phyloP scores from a whole-genome alignment of 345 rosid species.

The Dimocarpus longan region DNA sequence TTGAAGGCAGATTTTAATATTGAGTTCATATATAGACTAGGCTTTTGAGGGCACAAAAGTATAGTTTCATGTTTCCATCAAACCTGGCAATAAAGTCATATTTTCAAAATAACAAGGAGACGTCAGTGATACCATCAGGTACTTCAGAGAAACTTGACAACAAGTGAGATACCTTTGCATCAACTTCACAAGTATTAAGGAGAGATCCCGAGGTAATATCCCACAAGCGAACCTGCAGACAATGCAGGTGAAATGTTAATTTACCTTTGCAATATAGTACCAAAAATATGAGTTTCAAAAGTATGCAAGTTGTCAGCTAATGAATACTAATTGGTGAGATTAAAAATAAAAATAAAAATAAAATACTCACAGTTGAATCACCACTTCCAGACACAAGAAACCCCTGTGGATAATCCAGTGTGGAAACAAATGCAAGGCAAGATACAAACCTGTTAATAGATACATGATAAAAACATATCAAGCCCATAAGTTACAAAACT shows the following conservation, averaged over 20 bases:
- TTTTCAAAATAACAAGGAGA: background rate
- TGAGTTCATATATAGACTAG: background rate
- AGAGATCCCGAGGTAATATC: slow-evolving; percentile 78
- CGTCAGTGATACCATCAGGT: background rate
- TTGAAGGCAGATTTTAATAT: background rate
- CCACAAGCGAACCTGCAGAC: slow-evolving; percentile 85
- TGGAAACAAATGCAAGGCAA: slow-evolving; percentile 66
- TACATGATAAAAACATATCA: background rate
- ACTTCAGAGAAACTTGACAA: slow-evolving; percentile 8
- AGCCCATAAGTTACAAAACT: background rate
- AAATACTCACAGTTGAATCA: slow-evolving; percentile 76
- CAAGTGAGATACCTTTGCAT: slow-evolving; percentile 51
- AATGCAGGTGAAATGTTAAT: slow-evolving; percentile 12
- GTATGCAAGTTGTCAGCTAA: slow-evolving; percentile 11
- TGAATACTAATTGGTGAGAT: background rate
- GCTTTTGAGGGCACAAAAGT: background rate
- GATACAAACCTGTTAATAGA: slow-evolving; percentile 66
- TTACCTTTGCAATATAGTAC: slow-evolving; percentile 2
- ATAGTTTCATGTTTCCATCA: background rate
- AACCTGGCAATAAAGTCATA: slow-evolving; percentile 9
- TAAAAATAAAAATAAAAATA: no score
- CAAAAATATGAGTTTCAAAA: slow-evolving; percentile 13
- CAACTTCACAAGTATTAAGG: slow-evolving; percentile 80
- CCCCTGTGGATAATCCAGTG: slow-evolving; percentile 53
- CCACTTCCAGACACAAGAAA: slow-evolving; percentile 94